Evolutionary conservation across 179 eudicot species (phyloP).

Genomic region (Heliamphora pulchella): DNA sequence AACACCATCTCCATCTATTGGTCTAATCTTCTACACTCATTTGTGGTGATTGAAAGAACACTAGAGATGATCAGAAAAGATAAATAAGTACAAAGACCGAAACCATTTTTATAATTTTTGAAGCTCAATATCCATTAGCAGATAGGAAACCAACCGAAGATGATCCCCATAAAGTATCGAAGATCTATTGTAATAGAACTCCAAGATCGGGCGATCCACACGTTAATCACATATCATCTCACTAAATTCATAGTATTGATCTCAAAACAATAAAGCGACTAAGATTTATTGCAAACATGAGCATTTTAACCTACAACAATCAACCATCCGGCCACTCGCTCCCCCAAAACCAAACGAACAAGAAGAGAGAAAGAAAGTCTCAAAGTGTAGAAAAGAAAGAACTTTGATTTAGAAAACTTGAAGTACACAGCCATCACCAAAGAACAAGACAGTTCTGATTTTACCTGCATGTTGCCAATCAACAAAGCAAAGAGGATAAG

Average conservation of each 20-base stretch:
- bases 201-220: neutral
- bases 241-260: neutral
- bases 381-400: neutral
- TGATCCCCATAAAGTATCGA: neutral
- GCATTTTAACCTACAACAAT: neutral
- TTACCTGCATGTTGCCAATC: conserved; percentile 95
- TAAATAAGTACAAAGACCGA: neutral
- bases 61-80: neutral
- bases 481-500: conserved; percentile 81
- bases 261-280: neutral
- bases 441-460: conserved; percentile 2
- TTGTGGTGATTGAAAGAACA: neutral
- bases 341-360: neutral
- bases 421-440: neutral
- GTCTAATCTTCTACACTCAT: neutral
- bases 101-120: neutral
- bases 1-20: neutral
- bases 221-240: neutral
- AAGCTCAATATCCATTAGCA: neutral
- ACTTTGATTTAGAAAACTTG: neutral
- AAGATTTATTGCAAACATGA: neutral
- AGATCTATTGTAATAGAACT: neutral
- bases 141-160: neutral
- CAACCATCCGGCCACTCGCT: too few species aligned
- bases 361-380: neutral